Percentiles rank a stretch among this genome's conserved stretches.
Evolutionary conservation across 2,329 filamentous ascomycete genomes (phyloP).

Genomic region (Blastomyces silverae): DNA sequence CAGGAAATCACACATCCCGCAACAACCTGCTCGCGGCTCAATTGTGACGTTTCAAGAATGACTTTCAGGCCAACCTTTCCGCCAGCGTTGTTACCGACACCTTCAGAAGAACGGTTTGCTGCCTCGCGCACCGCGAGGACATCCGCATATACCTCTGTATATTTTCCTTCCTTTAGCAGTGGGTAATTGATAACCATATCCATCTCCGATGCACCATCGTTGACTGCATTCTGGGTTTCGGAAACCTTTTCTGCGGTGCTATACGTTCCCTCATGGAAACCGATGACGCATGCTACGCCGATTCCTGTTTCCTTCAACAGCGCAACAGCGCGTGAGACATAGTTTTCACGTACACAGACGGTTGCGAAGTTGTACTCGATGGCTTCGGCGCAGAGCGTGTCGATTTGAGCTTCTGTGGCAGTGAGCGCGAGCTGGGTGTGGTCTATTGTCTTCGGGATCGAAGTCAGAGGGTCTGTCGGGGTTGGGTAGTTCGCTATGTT

Average conservation of each 20-base stretch:
- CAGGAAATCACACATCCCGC: constrained; percentile 49
- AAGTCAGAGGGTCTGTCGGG: constrained; percentile 22
- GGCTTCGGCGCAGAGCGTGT: constrained; percentile 51
- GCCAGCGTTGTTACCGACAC: constrained; percentile 27
- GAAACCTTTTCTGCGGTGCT: constrained; percentile 46
- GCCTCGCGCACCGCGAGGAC: constrained; percentile 47
- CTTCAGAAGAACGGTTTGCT: constrained; percentile 30
- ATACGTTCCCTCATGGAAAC: constrained; percentile 55
- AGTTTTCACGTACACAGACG: constrained; percentile 52
- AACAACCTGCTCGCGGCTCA: constrained; percentile 46
- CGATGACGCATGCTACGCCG: constrained; percentile 53
- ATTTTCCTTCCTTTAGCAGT: constrained; percentile 42
- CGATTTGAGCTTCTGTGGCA: constrained; percentile 44
- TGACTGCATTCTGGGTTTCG: constrained; percentile 47
- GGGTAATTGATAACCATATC: constrained; percentile 55
- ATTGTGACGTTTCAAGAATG: constrained; percentile 54
- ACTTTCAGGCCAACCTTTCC: constrained; percentile 46
- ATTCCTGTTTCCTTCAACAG: constrained; percentile 44
- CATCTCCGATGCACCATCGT: constrained; percentile 49
- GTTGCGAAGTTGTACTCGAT: constrained; percentile 39
- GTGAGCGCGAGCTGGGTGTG: constrained; percentile 41
- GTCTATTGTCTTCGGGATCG: constrained; percentile 36
- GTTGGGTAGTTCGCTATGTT: constrained; percentile 23
- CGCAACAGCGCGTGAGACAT: constrained; percentile 46
- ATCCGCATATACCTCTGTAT: constrained; percentile 48